Conservation (phyloP, 371 early-diverging fungal genomes). For the Rhizomucor pusillus region DNA sequence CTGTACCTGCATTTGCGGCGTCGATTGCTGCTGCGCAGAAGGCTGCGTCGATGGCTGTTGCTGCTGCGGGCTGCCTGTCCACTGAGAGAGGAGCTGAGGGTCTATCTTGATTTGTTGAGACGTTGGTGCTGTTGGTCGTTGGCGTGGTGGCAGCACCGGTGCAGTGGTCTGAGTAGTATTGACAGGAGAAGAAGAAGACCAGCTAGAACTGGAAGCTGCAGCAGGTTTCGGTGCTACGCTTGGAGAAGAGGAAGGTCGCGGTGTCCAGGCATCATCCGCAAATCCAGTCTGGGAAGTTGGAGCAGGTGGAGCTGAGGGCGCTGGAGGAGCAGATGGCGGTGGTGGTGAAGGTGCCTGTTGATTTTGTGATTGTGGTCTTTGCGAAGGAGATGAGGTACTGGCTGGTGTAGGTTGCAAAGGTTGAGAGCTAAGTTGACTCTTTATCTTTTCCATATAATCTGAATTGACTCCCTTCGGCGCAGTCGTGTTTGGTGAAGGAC, state of each 20-base stretch:
- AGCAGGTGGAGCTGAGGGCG: conserved; percentile 9
- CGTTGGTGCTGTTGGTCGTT: conserved; percentile 30
- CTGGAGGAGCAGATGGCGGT: conserved; percentile 12
- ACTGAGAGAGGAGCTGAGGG: conserved; percentile 31
- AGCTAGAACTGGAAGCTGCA: conserved; percentile 3
- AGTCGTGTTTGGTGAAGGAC: conserved; percentile 40
- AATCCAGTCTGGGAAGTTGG: conserved; percentile 25
- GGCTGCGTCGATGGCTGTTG: conserved; percentile 13
- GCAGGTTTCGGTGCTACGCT: conserved; percentile 1
- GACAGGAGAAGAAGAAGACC: conserved; percentile 17
- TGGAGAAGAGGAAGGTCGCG: conserved; percentile 30
- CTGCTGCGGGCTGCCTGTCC: conserved; percentile 14
- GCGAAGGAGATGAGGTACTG: not conserved
- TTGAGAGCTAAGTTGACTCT: conserved; percentile 22
- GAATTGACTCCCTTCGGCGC: conserved; percentile 38
- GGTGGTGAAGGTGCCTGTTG: conserved; percentile 11
- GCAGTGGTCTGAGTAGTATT: conserved; percentile 11
- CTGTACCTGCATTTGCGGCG: not conserved
- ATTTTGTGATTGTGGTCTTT: not conserved
- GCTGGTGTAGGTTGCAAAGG: conserved; percentile 33
- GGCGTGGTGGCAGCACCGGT: conserved; percentile 19
- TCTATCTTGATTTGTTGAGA: conserved; percentile 39
- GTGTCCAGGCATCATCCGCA: conserved; percentile 57
- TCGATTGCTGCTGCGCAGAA: conserved; percentile 15
- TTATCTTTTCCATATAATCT: conserved; percentile 25